Base-by-base conservation (phyloP, 2,329 filamentous ascomycete genomes). In the Aspergillus flavus region DNA sequence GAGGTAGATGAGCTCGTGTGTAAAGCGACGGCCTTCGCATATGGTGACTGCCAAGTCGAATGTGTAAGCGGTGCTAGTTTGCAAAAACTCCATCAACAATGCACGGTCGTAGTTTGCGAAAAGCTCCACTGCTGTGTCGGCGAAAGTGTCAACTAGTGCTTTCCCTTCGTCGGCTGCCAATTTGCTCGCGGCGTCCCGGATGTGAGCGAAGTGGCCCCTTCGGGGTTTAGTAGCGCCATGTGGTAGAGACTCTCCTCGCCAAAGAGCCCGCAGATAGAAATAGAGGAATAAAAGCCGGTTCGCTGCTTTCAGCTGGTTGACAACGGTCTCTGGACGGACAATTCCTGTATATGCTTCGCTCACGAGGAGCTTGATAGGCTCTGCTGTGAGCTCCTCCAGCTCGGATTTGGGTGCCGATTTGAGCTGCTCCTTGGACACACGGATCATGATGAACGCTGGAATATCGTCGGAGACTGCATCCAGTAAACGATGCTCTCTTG, bases 1-100 rank as follows among this genome's bases (percentile, higher is more conserved):
- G 1, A 99, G 86, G 73, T 95, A 95, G 16, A 99, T 94, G n/a
- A 98, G 86, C 75, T 99, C 95, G 43, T 93, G 91, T 55, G 96
- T 91, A 77, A 91, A 98, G 68, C 90, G 88, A 68, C 87, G 86
- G 16, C 84, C 81, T 77, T 98, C 93, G 73, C 95, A 99, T 71
- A 96, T 85, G 81, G 86, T 66, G 80, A 91, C 76, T 80, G 81
- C 82, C 23, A 69, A 90, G 71, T 95, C 93, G 69, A 97, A 93
- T n/a, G 88, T 89, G 76, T 98, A 99, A 2, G 89, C 90, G 10
- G 92, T 94, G 9, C 92, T 95, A 4, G 88, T 86, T 72, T 92
- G 92, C 32, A 99, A 81, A 71, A 97, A 96, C 52, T 93, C 88
- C 89, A 97, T 93, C 6, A 99, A 83, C 1, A 97, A 79, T 0